Evolutionary conservation across 2,329 filamentous ascomycete genomes (phyloP).

Genomic region (Clonostachys chloroleuca): DNA sequence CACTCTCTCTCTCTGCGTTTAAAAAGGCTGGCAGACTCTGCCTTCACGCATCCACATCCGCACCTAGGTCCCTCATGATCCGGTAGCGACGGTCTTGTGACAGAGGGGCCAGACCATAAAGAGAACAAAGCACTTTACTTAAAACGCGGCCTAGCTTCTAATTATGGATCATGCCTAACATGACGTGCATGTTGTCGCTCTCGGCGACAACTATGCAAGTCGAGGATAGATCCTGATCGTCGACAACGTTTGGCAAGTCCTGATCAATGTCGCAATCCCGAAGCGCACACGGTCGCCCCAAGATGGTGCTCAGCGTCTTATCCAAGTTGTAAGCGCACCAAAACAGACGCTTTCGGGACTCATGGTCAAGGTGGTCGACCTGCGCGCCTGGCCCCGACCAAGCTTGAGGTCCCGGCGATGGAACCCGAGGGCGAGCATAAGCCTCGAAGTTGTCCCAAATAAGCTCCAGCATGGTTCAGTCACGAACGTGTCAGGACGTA

Average conservation of each 20-base stretch:
- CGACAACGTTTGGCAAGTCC: slow-evolving; percentile 44
- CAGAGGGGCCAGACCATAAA: background rate
- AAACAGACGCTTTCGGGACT: slow-evolving; percentile 38
- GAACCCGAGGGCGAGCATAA: slow-evolving; percentile 27
- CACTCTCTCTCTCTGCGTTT: background rate
- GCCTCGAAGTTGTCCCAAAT: slow-evolving; percentile 27
- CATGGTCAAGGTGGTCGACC: slow-evolving; percentile 18
- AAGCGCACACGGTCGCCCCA: slow-evolving; percentile 54
- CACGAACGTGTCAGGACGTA: slow-evolving; percentile 33
- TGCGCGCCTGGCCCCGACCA: background rate
- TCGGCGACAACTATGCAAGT: background rate
- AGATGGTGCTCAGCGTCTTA: slow-evolving; percentile 55
- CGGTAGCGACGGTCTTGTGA: background rate
- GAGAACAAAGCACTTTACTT: background rate
- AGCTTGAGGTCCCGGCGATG: slow-evolving; percentile 14
- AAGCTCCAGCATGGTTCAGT: slow-evolving; percentile 36
- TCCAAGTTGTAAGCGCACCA: slow-evolving; percentile 61
- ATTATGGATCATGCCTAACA: background rate
- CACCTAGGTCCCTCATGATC: background rate
- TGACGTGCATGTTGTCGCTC: background rate
- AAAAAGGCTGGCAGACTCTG: background rate
- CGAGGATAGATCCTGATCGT: slow-evolving; percentile 41
- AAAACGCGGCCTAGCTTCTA: background rate
- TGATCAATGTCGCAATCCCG: slow-evolving; percentile 61
- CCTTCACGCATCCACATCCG: background rate